Base-by-base conservation (phyloP, 495 filamentous ascomycete species). In the Corynascus novoguineensis region DNA sequence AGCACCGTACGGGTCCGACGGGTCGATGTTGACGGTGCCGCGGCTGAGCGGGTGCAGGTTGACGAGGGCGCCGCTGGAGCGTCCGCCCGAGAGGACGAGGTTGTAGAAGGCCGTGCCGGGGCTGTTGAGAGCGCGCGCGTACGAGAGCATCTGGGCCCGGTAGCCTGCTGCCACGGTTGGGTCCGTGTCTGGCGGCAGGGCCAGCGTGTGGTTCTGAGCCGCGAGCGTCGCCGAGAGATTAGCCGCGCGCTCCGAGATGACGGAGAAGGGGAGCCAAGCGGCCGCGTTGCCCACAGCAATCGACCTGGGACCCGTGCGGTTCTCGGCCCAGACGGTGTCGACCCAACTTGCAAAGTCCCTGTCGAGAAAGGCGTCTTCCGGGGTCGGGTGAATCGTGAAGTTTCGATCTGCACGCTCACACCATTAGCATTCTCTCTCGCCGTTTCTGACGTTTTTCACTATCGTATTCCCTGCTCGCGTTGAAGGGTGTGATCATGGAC, bases 21-120 rank as follows among this genome's bases (percentile, higher is more conserved):
- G 49, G 70, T 81, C 68, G 55, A 81, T 71, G 50, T 71, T 71
- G 24, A 80, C 69, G 0, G 69, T 78, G 17, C 78, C 76, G 4
- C 78, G 70, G 38, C 68, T 72, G 0, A 78, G 60, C 1, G 77
- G 75, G 54, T 79, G 74, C 32, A 78, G 64, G 51, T 74, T 64
- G 37, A 75, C 64, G 10, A 77, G 32, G 1, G 71, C 59, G 27
- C 72, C 71, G 34, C 57, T 66, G n/a, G 60, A 61, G 0, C 65
- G 48, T 35, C 58, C 63, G 34, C 73, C 75, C 1, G 63, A 62
- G 21, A 74, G 32, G 34, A 75, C 70, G 21, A 65, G 61, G 62
- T 75, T 76, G 53, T 72, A 75, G 57, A 75, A 77, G 38, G 77
- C 72, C 1, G 74, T 75, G 50, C 64, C 57, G 53, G 73, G 69